Conservation (phyloP, 495 filamentous ascomycete species). For the Thozetella sp. region DNA sequence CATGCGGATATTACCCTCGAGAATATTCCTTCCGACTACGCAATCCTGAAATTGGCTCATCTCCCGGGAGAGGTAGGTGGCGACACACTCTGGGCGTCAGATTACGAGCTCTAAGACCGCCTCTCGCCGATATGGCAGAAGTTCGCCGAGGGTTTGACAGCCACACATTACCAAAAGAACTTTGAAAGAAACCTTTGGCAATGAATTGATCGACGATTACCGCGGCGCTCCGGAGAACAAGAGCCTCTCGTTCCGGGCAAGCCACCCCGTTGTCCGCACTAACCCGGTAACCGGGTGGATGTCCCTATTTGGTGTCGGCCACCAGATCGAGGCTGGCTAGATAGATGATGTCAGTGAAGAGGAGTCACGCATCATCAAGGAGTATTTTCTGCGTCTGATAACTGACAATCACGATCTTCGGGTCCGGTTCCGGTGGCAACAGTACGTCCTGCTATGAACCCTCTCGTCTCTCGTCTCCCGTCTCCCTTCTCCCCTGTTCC, state of each 20-base stretch:
- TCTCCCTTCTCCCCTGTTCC: too few species aligned
- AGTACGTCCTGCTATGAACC: constrained; percentile 9
- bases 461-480: too few species aligned
- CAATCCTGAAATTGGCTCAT: constrained; percentile 56
- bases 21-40: constrained; percentile 63
- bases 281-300: constrained; percentile 81
- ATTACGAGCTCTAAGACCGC: constrained; percentile 73
- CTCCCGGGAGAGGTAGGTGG: constrained; percentile 63
- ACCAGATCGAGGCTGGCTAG: constrained; percentile 50
- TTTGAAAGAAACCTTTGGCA: constrained; percentile 61
- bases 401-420: constrained; percentile 76
- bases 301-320: constrained; percentile 60
- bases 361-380: constrained; percentile 61
- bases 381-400: constrained; percentile 63
- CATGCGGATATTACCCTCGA: constrained; percentile 60
- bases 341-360: constrained; percentile 66
- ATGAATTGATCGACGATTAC: constrained; percentile 53
- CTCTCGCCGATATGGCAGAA: constrained; percentile 61
- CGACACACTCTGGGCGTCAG: constrained; percentile 69
- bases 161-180: constrained; percentile 60
- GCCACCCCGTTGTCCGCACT: constrained; percentile 70
- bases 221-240: constrained; percentile 68
- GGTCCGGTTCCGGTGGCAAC: constrained; percentile 65
- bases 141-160: constrained; percentile 66
- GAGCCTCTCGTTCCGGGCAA: constrained; percentile 58